phyloP scores from a whole-genome alignment of 2,329 filamentous ascomycete genomes.

The Fusarium brachygibbosum region DNA sequence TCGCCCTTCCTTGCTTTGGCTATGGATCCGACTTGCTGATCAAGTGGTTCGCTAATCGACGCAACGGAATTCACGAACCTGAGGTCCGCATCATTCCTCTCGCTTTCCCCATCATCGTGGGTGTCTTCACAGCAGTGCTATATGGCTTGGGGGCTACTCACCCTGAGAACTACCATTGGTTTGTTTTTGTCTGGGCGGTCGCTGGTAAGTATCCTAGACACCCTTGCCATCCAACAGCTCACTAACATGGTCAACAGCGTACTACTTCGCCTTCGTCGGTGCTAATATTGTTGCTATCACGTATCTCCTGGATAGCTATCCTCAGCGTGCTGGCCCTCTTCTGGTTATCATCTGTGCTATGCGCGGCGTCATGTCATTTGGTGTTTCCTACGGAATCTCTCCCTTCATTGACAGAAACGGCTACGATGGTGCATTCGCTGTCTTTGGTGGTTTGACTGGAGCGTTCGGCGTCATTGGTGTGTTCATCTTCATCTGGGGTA shows the following conservation, averaged over 20 bases:
- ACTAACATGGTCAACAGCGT: neutral
- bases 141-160: conserved; percentile 14
- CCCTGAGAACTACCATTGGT: conserved; percentile 30
- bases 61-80: conserved; percentile 40
- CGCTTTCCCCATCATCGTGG: conserved; percentile 37
- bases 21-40: conserved; percentile 41
- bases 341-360: conserved; percentile 44
- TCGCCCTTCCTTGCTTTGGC: conserved; percentile 39
- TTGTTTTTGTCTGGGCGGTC: conserved; percentile 23
- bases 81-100: conserved; percentile 41
- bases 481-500: conserved; percentile 24
- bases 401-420: conserved; percentile 34
- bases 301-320: conserved; percentile 43
- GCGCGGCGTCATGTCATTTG: conserved; percentile 40
- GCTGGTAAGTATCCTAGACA: conserved; percentile 1
- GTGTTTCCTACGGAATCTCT: conserved; percentile 40
- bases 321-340: conserved; percentile 38
- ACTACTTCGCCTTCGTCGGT: conserved; percentile 28
- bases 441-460: conserved; percentile 22
- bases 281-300: conserved; percentile 44
- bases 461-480: conserved; percentile 18
- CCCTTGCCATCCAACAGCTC: neutral
- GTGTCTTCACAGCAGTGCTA: conserved; percentile 24
- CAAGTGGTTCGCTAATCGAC: conserved; percentile 39
- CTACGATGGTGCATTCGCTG: conserved; percentile 20